Evolutionary conservation across 805 yeast genomes (phyloP).

Genomic region (Kodamaea kakaduensis): DNA sequence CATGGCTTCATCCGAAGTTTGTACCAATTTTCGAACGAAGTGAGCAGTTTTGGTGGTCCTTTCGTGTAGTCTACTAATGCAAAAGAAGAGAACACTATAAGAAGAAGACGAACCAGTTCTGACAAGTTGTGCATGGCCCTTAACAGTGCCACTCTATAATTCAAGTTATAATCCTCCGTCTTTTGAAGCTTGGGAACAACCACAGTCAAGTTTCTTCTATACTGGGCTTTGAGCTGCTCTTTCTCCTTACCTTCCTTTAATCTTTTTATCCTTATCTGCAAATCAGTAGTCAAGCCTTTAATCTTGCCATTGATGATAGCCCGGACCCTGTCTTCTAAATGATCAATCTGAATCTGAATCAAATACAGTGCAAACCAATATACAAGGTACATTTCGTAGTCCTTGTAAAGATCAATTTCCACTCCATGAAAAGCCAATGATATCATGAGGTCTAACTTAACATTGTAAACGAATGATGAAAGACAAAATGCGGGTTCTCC

Average conservation of each 20-base stretch:
- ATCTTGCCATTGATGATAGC: slow-evolving; percentile 34
- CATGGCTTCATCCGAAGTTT: slow-evolving; percentile 71
- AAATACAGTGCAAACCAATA: slow-evolving; percentile 66
- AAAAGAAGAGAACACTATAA: slow-evolving; percentile 18
- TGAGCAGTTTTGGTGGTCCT: slow-evolving; percentile 22
- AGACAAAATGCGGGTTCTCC: slow-evolving; percentile 55
- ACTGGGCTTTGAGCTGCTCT: slow-evolving; percentile 25
- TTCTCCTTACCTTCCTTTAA: slow-evolving; percentile 50
- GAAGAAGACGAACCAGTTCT: slow-evolving; percentile 18
- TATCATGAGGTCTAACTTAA: slow-evolving; percentile 67
- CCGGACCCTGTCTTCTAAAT: slow-evolving; percentile 38
- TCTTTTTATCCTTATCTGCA: slow-evolving; percentile 43
- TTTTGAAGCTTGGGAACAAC: slow-evolving; percentile 12
- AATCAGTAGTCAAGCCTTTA: slow-evolving; percentile 26
- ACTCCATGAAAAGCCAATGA: slow-evolving; percentile 71
- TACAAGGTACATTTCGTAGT: slow-evolving; percentile 63
- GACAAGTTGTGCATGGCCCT: slow-evolving; percentile 17
- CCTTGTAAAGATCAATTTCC: slow-evolving; percentile 67
- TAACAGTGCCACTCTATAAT: slow-evolving; percentile 17
- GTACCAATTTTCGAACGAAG: slow-evolving; percentile 23
- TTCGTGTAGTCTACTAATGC: slow-evolving; percentile 20
- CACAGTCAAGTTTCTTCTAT: slow-evolving; percentile 25
- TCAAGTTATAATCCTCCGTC: slow-evolving; percentile 20
- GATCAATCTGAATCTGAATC: slow-evolving; percentile 35
- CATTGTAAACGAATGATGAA: slow-evolving; percentile 63